Percentiles rank a stretch among this genome's conserved stretches.
phyloP scores from a whole-genome alignment of 306 rosid genomes.

The Erythrophleum fordii region DNA sequence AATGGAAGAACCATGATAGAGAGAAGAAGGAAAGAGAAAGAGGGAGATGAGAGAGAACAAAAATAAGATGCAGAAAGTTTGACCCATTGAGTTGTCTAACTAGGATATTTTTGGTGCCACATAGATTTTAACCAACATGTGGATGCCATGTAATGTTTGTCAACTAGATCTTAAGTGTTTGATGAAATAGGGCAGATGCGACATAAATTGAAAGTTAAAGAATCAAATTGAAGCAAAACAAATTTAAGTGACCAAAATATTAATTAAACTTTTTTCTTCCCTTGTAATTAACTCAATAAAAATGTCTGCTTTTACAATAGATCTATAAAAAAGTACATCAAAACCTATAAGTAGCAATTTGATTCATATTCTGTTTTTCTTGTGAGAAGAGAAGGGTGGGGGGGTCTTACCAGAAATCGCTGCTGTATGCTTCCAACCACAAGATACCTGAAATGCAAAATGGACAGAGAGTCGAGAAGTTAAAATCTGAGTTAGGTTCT shows the following conservation, averaged over 20 bases:
- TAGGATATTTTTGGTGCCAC: neutral
- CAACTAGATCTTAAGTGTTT: neutral
- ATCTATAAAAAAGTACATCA: neutral
- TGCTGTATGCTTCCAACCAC: constrained; percentile 99
- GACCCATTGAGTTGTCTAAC: constrained; percentile 3
- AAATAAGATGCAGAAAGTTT: neutral
- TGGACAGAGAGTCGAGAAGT: neutral
- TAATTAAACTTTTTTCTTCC: neutral
- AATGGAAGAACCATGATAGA: neutral
- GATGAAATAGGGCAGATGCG: neutral
- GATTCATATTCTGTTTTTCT: neutral
- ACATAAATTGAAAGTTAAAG: neutral
- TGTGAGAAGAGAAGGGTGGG: neutral
- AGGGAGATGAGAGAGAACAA: neutral
- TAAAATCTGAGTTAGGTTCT: neutral
- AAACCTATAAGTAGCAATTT: neutral
- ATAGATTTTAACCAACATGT: neutral
- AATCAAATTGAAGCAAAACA: neutral
- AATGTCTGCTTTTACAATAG: neutral
- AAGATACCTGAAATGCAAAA: constrained; percentile 65
- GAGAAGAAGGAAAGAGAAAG: neutral
- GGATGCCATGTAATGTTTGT: neutral
- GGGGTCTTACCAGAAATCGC: constrained; percentile 72
- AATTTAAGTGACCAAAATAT: neutral
- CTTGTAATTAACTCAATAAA: neutral